Percentiles rank a stretch among this genome's conserved stretches.
These are phyloP conservation scores for Rhizopus stolonifer DNA, from an alignment of 371 early-diverging fungal species.

Conservation along the genomic window DNA sequence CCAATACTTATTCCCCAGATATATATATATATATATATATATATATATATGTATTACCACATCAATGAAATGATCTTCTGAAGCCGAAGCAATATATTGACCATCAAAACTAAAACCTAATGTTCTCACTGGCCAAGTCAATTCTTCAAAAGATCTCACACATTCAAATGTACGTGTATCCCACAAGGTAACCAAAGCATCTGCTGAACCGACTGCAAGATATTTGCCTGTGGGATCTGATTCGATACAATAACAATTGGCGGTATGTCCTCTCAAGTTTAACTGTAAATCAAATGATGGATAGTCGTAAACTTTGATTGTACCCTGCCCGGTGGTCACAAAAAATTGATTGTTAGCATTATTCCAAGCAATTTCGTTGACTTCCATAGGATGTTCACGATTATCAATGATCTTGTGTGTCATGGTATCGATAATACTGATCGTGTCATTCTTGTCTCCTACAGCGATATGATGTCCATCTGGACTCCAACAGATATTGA, in stretches of 20 bases:
- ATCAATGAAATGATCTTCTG: constrained; percentile 78
- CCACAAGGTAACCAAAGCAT: constrained; percentile 75
- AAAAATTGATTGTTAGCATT: constrained; percentile 74
- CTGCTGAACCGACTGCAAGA: constrained; percentile 78
- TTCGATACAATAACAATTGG: constrained; percentile 82
- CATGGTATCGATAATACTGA: constrained; percentile 77
- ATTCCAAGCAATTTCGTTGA: constrained; percentile 85
- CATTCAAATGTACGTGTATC: constrained; percentile 68
- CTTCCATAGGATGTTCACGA: constrained; percentile 58
- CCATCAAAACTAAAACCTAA: constrained; percentile 86
- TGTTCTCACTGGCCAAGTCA: constrained; percentile 81
- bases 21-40: too few species aligned
- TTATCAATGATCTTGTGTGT: constrained; percentile 57
- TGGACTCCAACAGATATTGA: constrained; percentile 86
- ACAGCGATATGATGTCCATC: constrained; percentile 80
- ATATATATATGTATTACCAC: too few species aligned
- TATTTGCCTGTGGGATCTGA: constrained; percentile 79
- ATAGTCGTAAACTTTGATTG: constrained; percentile 68
- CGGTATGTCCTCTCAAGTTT: constrained; percentile 73
- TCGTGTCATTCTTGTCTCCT: constrained; percentile 80
- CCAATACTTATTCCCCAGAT: too few species aligned
- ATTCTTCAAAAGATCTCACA: constrained; percentile 64
- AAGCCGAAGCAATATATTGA: constrained; percentile 79
- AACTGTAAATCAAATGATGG: constrained; percentile 58
- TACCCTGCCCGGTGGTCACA: constrained; percentile 79